A percentile compares a stretch with the other conserved stretches of the same genome.
These are phyloP conservation scores for Malassezia caprae DNA, from an alignment of 1,284 basidiomycete species.

Conservation along the genomic window DNA sequence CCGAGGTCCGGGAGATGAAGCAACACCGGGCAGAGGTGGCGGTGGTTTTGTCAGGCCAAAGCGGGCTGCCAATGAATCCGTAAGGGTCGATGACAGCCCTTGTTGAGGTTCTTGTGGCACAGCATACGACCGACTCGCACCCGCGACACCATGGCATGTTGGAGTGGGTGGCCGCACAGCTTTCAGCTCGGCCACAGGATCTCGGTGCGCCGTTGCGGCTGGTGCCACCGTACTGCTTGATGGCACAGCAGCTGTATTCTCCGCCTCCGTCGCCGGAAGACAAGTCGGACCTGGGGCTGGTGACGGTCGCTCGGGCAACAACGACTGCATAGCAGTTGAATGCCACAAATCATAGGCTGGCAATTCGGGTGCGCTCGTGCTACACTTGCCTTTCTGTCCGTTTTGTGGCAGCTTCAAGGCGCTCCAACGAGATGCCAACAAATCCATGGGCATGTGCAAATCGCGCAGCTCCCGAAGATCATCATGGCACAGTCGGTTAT, in stretches of 20 bases:
- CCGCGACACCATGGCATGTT: not conserved
- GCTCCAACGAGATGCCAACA: constrained; percentile 38
- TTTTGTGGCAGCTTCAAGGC: not conserved
- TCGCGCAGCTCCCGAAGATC: constrained; percentile 44
- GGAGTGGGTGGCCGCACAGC: not conserved
- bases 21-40: constrained; percentile 23
- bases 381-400: too few relatives aligned
- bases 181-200: not conserved
- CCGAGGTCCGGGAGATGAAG: not conserved
- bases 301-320: not conserved
- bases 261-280: not conserved
- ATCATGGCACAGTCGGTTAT: constrained; percentile 35
- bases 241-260: not conserved
- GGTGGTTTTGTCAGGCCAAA: constrained; percentile 27
- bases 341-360: constrained; percentile 2
- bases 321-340: not conserved
- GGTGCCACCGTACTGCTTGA: not conserved
- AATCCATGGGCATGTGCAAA: constrained; percentile 43
- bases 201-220: not conserved
- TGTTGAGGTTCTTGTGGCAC: not conserved
- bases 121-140: not conserved
- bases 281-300: not conserved
- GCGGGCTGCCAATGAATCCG: constrained; percentile 16
- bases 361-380: not conserved
- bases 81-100: not conserved